Base-by-base conservation (phyloP, 371 early-diverging fungal genomes). In the Amoeboaphelidium occidentale region DNA sequence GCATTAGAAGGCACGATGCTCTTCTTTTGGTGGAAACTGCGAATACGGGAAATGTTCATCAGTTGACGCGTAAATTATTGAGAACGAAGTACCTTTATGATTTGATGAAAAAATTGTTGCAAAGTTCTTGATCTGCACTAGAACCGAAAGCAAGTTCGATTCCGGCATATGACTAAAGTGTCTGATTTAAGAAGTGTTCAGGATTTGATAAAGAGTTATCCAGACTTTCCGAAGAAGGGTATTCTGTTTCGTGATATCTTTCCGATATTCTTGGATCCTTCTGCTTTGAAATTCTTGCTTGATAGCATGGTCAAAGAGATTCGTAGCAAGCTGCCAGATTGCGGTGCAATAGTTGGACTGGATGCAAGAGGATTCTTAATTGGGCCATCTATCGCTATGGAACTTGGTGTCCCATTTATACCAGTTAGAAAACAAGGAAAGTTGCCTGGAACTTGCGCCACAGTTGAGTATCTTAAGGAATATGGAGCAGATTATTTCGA, bases 341-440 rank as follows among this genome's bases (percentile, higher is more conserved):
- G 85, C 47, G 92, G 93, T 58, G 87, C 78, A 25, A 72, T 96
- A 50, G 86, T 90, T 53, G 87, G 82, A 49, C 70, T 84, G 32
- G 87, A 86, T 63, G 82, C 87, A 21, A 83, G 89, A 61, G 89
- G 91, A 26, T 53, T 48, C 28, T 23, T 42, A 21, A 25, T 41
- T 53, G 63, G 66, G 21, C 92, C 94, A 21, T 61, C 81, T 61
- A 64, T 93, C 26, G 91, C 93, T 32, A 64, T 75, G 57, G 78
- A 81, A 57, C 68, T 96, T 26, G 80, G 79, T 46, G 82, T 82
- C 55, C 76, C 81, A 20, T 96, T 96, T 63, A 90, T 78, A 1
- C 94, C 97, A 42, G 84, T 91, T 24, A 77, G 94, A 54, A 96
- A 96, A 72, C 70, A 74, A 27, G 97, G 97, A 20, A 96, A 96